Evolutionary conservation across 192 early-diverging fungal genomes (phyloP).

Genomic region (Coemansia sp.): DNA sequence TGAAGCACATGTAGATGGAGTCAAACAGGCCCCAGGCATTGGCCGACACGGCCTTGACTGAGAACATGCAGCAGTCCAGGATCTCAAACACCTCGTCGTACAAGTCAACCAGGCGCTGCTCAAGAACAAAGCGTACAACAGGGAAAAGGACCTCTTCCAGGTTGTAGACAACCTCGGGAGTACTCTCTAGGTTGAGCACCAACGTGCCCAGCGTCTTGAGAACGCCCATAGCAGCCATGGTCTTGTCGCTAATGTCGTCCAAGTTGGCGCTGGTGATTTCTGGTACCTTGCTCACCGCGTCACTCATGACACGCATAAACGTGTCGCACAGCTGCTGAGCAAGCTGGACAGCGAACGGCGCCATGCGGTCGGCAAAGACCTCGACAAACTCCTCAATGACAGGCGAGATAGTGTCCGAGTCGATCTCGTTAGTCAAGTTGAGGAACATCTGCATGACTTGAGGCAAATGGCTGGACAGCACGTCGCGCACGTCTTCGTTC

Average conservation of each 20-base stretch:
- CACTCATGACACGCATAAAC: constrained; percentile 85
- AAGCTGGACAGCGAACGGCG: constrained; percentile 91
- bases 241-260: constrained; percentile 79
- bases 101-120: constrained; percentile 70
- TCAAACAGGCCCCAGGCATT: constrained; percentile 85
- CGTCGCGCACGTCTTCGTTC: constrained; percentile 70
- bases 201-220: constrained; percentile 89
- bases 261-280: constrained; percentile 56
- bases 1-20: constrained; percentile 75
- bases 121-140: constrained; percentile 75
- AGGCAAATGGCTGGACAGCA: constrained; percentile 78
- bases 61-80: constrained; percentile 85
- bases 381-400: constrained; percentile 93
- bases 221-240: constrained; percentile 85
- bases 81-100: constrained; percentile 89
- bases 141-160: constrained; percentile 81
- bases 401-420: constrained; percentile 83
- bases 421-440: constrained; percentile 87
- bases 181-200: constrained; percentile 81
- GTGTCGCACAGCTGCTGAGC: constrained; percentile 83
- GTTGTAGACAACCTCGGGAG: constrained; percentile 75
- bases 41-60: constrained; percentile 78
- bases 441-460: constrained; percentile 87
- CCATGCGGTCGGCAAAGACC: constrained; percentile 85
- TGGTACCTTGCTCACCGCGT: constrained; percentile 54